Percentiles rank a stretch among this genome's conserved stretches.
Evolutionary conservation across 176 grass and related monocot species (phyloP).

Genomic region (Olyra latifolia): DNA sequence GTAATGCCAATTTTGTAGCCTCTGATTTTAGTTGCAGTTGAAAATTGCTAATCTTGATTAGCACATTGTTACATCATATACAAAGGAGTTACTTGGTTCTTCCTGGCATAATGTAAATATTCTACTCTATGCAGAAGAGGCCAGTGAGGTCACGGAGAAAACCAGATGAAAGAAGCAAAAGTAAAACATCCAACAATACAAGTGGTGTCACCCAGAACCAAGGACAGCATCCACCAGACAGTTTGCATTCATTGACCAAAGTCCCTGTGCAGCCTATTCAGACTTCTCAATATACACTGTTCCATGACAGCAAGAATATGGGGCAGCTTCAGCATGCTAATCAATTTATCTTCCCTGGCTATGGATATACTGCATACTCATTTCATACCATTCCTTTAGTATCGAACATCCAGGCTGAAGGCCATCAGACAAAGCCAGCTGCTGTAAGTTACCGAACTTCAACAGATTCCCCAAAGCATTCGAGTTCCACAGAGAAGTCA

Average conservation of each 20-base stretch:
- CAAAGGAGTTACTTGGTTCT: not conserved
- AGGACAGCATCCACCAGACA: conserved; percentile 39
- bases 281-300: conserved; percentile 43
- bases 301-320: conserved; percentile 42
- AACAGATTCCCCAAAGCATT: conserved; percentile 38
- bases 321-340: conserved; percentile 46
- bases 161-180: conserved; percentile 46
- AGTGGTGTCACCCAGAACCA: conserved; percentile 42
- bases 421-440: conserved; percentile 36
- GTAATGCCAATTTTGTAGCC: not conserved
- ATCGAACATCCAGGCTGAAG: conserved; percentile 40
- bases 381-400: conserved; percentile 48
- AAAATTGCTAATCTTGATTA: not conserved
- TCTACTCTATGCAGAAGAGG: conserved; percentile 33
- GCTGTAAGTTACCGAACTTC: conserved; percentile 32
- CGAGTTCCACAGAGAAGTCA: conserved; percentile 37
- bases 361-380: conserved; percentile 44
- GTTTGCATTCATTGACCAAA: conserved; percentile 38
- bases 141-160: conserved; percentile 41
- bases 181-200: conserved; percentile 32
- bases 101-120: conserved; percentile 21
- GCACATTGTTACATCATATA: conserved; percentile 15
- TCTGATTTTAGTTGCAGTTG: conserved; percentile 9
- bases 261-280: conserved; percentile 31
- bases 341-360: conserved; percentile 53